Evolutionary conservation across 2,329 filamentous ascomycete genomes (phyloP), one percentile per base, ranked within the genome.

Genomic region (Colletotrichum tanaceti): DNA sequence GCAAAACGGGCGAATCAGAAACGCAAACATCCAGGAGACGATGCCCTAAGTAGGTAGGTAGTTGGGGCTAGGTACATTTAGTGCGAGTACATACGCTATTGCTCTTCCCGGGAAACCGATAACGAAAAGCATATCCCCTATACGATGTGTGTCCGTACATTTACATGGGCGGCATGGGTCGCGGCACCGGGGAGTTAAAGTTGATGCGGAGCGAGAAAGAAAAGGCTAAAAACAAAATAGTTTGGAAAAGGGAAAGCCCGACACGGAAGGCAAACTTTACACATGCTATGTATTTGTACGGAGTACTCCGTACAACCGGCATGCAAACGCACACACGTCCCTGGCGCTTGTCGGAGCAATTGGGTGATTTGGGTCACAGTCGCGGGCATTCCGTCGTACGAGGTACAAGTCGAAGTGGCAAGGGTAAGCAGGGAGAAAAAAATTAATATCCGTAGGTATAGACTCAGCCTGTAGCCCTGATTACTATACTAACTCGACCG

Each of bases 1-100:
- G 54, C 61, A 28, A 49, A 44, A 49, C 22, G 24, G 32, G 47
- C 65, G 55, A 65, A 68, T 61, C 55, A 65, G 65, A 54, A 43
- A 59, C 54, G 28, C 54, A 64, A 52, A n/a, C 61, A 16, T n/a
- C 28, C 11, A 32, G 22, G 60, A 50, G 35, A 52, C n/a, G 47
- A 44, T 65, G 62, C 43, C 55, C 49, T 22, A 58, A 39, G 53
- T 41, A 11, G 44, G 44, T 49, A 58, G 22, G 58, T 24, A 39
- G 4, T 20, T 35, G 28, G 28, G 13, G 47, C 47, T 22, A 20
- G 28, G 18, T 14, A 39, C 38, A n/a, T n/a, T n/a, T n/a, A n/a
- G n/a, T 49, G 62, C 49, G 13, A 16, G 28, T 22, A 22, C n/a
- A n/a, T n/a, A n/a, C 39, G 24, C 11, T 22, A 14, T 43, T 22